Conservation (phyloP, 202 grass and related monocot species). For the Digitaria exilis region DNA sequence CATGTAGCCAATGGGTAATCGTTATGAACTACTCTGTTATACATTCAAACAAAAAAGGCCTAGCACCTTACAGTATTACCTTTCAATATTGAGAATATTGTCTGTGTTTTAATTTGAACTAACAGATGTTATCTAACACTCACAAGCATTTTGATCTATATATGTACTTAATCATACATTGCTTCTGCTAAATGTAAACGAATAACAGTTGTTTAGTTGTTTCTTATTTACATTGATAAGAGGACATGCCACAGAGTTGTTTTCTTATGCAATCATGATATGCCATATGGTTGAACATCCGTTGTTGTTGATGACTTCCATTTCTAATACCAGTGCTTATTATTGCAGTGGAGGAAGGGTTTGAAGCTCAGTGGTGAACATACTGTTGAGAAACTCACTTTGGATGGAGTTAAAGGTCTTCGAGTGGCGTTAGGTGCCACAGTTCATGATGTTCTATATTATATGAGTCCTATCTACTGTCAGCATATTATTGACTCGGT, state of each 20-base stretch:
- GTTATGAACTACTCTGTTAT: slow-evolving; percentile 22
- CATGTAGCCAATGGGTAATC: not conserved
- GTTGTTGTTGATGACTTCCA: not conserved
- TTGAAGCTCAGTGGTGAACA: slow-evolving; percentile 86
- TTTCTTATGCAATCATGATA: slow-evolving; percentile 14
- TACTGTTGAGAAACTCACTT: slow-evolving; percentile 89
- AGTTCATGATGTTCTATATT: slow-evolving; percentile 99
- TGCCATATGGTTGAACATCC: slow-evolving; percentile 1
- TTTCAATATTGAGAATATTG: slow-evolving; percentile 8
- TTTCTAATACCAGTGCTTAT: slow-evolving; percentile 36
- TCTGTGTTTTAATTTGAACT: slow-evolving; percentile 18
- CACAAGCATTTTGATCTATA: not conserved
- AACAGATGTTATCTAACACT: slow-evolving; percentile 16
- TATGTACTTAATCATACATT: not conserved
- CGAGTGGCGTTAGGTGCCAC: slow-evolving; percentile 84
- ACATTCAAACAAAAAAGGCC: not conserved
- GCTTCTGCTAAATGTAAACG: too few relatives aligned
- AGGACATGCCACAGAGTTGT: slow-evolving; percentile 9
- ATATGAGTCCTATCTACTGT: slow-evolving; percentile 99
- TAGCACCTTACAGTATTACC: not conserved
- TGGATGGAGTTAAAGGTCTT: slow-evolving; percentile 94
- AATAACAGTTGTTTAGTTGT: not conserved
- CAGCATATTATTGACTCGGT: slow-evolving; percentile 98
- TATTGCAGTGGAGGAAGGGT: slow-evolving; percentile 87
- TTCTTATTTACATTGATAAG: not conserved